Base-by-base conservation (phyloP, 495 filamentous ascomycete species). In the Astrothelium macrocarpum region DNA sequence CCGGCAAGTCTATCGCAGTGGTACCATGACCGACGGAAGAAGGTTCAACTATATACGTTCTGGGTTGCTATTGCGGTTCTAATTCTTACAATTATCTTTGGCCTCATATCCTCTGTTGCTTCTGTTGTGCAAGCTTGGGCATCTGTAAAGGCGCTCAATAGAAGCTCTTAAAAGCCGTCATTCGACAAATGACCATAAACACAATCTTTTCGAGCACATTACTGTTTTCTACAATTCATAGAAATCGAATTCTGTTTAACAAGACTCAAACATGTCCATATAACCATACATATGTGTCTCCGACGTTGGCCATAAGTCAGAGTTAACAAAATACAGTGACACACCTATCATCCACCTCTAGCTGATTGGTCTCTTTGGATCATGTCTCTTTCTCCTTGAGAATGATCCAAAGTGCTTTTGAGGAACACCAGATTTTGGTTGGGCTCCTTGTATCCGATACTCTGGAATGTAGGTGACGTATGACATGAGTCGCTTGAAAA, bases 11-110 rank as follows among this genome's bases (percentile, higher is more conserved):
- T 84, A 0, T 67, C 64, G 1, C 78, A 84, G 66, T 80, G 78
- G 77, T 83, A 81, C 79, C 66, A 73, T 39, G 80, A 85, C 67
- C 64, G 80, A 59, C 68, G 82, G 2, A 79, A 80, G 59, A 71
- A 74, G 11, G 73, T 76, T 0, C 78, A 83, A 66, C 84, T 80
- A 78, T 82, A 80, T 61, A 79, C 79, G 9, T 80, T 83, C 53
- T 84, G 82, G 82, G 74, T 81, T 11, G 81, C 80, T 1, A 71
- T 80, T 2, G 43, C 78, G 18, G 78, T 79, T 1, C 68, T 82
- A 2, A 43, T 74, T 0, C 66, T 84, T 53, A 82, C 79, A 1
- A 59, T 80, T 1, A 75, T 84, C 53, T 80, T 84, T 65, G 80
- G 80, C 0, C 20, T 84, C 7, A 68, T 83, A 1, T 79, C 84